Conservation (phyloP, 2,329 filamentous ascomycete genomes). For the Onygenales sp. region DNA sequence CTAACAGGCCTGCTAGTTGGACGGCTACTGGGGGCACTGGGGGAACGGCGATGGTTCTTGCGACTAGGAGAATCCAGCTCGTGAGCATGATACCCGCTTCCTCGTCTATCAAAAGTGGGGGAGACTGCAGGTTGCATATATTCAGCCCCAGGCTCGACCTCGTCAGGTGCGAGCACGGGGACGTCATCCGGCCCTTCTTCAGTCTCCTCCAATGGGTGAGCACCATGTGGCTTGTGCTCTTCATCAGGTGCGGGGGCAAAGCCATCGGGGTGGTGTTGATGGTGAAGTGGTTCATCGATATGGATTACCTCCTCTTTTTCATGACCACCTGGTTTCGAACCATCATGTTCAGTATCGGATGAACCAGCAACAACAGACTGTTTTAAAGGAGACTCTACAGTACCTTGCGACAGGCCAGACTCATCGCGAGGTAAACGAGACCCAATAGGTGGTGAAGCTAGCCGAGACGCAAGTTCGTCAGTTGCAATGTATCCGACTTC, state of each 20-base stretch:
- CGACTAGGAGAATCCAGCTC: conserved; percentile 37
- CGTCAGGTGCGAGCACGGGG: conserved; percentile 82
- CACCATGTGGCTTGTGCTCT: conserved; percentile 33
- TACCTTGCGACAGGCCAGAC: conserved; percentile 27
- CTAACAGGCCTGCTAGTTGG: conserved; percentile 56
- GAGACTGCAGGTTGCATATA: conserved; percentile 72
- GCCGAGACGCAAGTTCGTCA: conserved; percentile 72
- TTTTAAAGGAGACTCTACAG: conserved; percentile 43
- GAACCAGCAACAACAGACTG: conserved; percentile 40
- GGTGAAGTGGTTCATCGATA: conserved; percentile 56
- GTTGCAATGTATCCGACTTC: conserved; percentile 81
- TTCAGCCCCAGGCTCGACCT: conserved; percentile 61
- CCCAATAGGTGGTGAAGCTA: conserved; percentile 53
- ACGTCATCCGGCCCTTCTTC: conserved; percentile 52
- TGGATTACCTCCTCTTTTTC: conserved; percentile 47
- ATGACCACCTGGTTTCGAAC: conserved; percentile 20
- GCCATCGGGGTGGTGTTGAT: conserved; percentile 36
- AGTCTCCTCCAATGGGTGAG: conserved; percentile 35
- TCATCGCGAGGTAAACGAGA: conserved; percentile 21
- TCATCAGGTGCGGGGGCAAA: conserved; percentile 46
- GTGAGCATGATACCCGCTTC: conserved; percentile 45
- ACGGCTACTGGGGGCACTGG: conserved; percentile 50
- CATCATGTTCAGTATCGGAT: conserved; percentile 33
- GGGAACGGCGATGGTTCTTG: conserved; percentile 41
- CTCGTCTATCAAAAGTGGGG: conserved; percentile 57